Conservation (phyloP, 164 flowering plant genomes). For the grape (Vitis vinifera) region DNA sequence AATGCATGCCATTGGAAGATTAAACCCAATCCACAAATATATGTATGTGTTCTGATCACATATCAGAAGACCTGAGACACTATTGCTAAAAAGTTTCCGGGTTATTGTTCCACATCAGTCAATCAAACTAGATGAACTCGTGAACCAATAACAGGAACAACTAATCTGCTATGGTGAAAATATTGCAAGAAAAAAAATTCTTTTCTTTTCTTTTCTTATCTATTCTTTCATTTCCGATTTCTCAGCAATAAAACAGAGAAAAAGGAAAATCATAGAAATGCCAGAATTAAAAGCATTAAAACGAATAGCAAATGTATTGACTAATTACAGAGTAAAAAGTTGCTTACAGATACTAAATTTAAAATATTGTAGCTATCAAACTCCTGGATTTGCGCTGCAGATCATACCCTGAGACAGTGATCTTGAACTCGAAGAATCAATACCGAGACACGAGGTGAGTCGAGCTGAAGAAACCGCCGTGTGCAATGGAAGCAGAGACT, state of each 20-base stretch:
- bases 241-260: neutral
- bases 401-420: slow-evolving; percentile 97
- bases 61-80: too few species aligned
- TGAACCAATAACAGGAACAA: too few species aligned
- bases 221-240: too few species aligned
- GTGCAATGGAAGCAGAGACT: slow-evolving; percentile 80
- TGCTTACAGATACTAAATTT: slow-evolving; percentile 59
- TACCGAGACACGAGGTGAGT: slow-evolving; percentile 83
- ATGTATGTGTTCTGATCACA: too few species aligned
- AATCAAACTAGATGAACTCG: too few species aligned
- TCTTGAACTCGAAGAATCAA: slow-evolving; percentile 64
- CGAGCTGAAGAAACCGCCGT: slow-evolving; percentile 80
- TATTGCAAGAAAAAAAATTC: too few species aligned
- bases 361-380: slow-evolving; percentile 61
- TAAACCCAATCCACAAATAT: too few species aligned
- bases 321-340: slow-evolving; percentile 31
- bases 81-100: too few species aligned
- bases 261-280: neutral
- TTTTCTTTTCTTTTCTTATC: too few species aligned
- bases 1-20: too few species aligned
- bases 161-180: too few species aligned
- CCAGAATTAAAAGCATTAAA: neutral
- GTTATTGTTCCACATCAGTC: too few species aligned
- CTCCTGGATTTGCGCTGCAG: slow-evolving; percentile 89
- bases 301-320: neutral